phyloP scores from a whole-genome alignment of 2,329 filamentous ascomycete species.

The Paecilomyces dactylethromorphus region DNA sequence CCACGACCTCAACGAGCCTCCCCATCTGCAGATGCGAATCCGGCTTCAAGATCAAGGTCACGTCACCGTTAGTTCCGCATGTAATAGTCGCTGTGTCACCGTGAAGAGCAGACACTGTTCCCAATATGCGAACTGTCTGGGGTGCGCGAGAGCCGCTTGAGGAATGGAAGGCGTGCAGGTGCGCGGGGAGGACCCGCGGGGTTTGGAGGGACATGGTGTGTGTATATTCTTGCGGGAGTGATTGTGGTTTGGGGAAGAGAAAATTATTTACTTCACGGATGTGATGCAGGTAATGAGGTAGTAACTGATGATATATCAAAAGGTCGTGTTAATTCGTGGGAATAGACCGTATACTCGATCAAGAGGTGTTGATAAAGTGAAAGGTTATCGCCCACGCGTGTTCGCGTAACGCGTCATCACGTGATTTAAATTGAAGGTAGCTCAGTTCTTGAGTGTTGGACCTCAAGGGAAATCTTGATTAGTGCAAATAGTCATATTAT shows the following conservation, averaged over 20 bases:
- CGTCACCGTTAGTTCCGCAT: constrained; percentile 59
- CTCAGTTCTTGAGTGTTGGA: not conserved
- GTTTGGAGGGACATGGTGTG: constrained; percentile 62
- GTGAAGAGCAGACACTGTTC: constrained; percentile 74
- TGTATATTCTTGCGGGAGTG: not conserved
- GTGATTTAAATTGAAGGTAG: constrained; percentile 8
- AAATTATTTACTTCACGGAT: not conserved
- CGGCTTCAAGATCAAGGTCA: constrained; percentile 67
- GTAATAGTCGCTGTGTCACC: constrained; percentile 78
- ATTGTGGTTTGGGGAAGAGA: not conserved
- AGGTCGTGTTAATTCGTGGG: not conserved
- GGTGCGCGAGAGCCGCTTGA: constrained; percentile 36
- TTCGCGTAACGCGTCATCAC: constrained; percentile 17
- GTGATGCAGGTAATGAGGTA: too few relatives aligned
- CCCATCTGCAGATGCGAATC: constrained; percentile 39
- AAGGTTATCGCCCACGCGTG: not conserved
- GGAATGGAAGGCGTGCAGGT: constrained; percentile 69
- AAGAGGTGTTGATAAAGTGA: not conserved
- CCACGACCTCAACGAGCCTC: constrained; percentile 40
- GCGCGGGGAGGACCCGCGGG: constrained; percentile 74
- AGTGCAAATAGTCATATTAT: too few relatives aligned
- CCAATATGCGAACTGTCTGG: constrained; percentile 74
- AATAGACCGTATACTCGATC: not conserved
- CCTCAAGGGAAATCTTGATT: too few relatives aligned
- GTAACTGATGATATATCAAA: not conserved